A percentile compares a stretch with the other conserved stretches of the same genome.
Conservation (phyloP, 1,284 basidiomycete genomes). For the Blastosporella zonata region DNA sequence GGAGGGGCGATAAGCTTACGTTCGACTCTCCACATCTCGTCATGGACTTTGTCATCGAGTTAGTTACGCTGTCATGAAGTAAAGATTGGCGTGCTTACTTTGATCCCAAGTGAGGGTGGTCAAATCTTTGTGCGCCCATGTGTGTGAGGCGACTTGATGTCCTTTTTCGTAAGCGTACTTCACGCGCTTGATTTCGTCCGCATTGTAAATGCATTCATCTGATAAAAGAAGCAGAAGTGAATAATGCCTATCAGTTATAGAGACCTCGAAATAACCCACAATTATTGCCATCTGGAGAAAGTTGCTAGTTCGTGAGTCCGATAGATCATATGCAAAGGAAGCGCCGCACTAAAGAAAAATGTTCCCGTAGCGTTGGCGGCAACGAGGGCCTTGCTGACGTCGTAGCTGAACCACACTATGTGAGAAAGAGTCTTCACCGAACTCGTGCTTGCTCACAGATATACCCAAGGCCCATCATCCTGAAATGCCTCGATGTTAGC, state of each 20-base stretch:
- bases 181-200: constrained; percentile 31
- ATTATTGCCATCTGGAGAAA: constrained; percentile 30
- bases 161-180: constrained; percentile 37
- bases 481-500: background rate
- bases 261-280: constrained; percentile 21
- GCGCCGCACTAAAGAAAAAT: constrained; percentile 41
- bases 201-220: constrained; percentile 38
- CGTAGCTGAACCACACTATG: constrained; percentile 25
- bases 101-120: constrained; percentile 33
- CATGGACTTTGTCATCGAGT: constrained; percentile 16
- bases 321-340: background rate
- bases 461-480: constrained; percentile 21
- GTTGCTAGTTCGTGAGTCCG: background rate
- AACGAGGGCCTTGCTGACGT: constrained; percentile 39
- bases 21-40: constrained; percentile 25
- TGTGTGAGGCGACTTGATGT: constrained; percentile 43
- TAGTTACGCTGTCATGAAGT: background rate
- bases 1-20: constrained; percentile 12
- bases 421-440: constrained; percentile 23
- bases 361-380: constrained; percentile 36
- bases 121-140: constrained; percentile 38
- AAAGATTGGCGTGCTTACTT: constrained; percentile 22
- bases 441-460: constrained; percentile 18
- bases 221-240: background rate
- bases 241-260: background rate